phyloP scores from a whole-genome alignment of 768 basidiomycete species.

The Tricholoma furcatifolium region DNA sequence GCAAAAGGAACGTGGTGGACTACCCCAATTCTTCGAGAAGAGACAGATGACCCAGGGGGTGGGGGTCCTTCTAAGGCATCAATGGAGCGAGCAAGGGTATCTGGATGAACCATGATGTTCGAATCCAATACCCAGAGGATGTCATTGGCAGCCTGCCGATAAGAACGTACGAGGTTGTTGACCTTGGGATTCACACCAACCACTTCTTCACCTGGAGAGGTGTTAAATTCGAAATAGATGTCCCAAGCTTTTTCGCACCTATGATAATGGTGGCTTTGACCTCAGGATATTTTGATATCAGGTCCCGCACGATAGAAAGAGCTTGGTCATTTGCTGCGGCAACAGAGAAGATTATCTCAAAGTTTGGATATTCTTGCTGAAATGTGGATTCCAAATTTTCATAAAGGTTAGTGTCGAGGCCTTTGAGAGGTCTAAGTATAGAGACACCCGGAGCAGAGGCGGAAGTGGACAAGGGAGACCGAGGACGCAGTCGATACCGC shows the following conservation, averaged over 20 bases:
- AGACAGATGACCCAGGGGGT: conserved; percentile 23
- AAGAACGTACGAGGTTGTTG: conserved; percentile 90
- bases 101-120: conserved; percentile 78
- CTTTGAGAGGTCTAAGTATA: conserved; percentile 91
- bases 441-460: conserved; percentile 80
- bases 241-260: conserved; percentile 44
- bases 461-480: conserved; percentile 57
- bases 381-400: conserved; percentile 96
- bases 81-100: conserved; percentile 82
- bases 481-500: conserved; percentile 69
- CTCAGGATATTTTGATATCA: conserved; percentile 75
- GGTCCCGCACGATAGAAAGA: conserved; percentile 73
- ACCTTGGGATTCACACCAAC: conserved; percentile 97
- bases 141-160: conserved; percentile 77
- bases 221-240: background rate
- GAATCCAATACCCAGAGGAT: conserved; percentile 98
- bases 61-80: conserved; percentile 59
- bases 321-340: conserved; percentile 90
- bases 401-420: conserved; percentile 92
- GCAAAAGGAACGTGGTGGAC: conserved; percentile 98
- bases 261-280: conserved; percentile 74
- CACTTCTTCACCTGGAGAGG: conserved; percentile 63
- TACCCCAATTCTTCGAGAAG: conserved; percentile 61
- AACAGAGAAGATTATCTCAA: conserved; percentile 88
- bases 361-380: conserved; percentile 86